Conservation (phyloP, 2,329 filamentous ascomycete genomes). For the Ophiostoma angusticollis region DNA sequence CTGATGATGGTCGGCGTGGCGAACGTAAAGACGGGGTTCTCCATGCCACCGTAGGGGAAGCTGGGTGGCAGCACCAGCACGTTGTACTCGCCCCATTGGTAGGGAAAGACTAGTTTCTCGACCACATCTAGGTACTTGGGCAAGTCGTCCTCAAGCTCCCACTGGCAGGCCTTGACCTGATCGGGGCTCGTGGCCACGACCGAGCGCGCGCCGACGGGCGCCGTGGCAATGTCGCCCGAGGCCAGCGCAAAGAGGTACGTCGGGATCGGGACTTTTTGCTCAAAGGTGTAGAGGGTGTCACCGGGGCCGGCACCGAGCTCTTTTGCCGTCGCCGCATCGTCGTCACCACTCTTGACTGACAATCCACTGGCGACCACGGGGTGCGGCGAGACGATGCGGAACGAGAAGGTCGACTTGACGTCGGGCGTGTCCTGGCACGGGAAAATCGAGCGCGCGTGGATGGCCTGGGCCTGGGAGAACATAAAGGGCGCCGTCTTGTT, state of each 20-base stretch:
- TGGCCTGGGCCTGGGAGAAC: constrained; percentile 96
- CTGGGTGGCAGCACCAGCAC: constrained; percentile 80
- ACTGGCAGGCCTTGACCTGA: constrained; percentile 69
- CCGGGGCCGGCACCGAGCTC: constrained; percentile 34
- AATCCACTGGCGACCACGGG: constrained; percentile 90
- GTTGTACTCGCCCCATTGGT: constrained; percentile 92
- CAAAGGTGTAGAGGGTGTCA: constrained; percentile 65
- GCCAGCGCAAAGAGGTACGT: constrained; percentile 92
- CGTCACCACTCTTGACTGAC: constrained; percentile 21
- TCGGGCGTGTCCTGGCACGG: constrained; percentile 97
- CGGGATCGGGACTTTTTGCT: constrained; percentile 85
- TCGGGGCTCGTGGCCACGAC: constrained; percentile 80
- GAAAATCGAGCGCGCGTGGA: constrained; percentile 85
- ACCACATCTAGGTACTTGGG: constrained; percentile 84
- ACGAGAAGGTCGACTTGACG: constrained; percentile 89
- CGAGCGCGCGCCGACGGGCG: constrained; percentile 76
- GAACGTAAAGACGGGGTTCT: constrained; percentile 90
- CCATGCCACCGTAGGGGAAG: constrained; percentile 83
- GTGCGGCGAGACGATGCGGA: constrained; percentile 73
- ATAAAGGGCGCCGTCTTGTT: constrained; percentile 96
- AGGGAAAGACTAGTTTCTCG: constrained; percentile 71
- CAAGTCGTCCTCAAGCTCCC: constrained; percentile 81
- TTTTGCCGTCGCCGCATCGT: constrained; percentile 16
- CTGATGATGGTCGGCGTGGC: constrained; percentile 91
- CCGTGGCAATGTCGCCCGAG: constrained; percentile 69